Percentiles rank a stretch among this genome's conserved stretches.
Evolutionary conservation across 2,329 filamentous ascomycete genomes (phyloP).

Genomic region (Camillea tinctor): DNA sequence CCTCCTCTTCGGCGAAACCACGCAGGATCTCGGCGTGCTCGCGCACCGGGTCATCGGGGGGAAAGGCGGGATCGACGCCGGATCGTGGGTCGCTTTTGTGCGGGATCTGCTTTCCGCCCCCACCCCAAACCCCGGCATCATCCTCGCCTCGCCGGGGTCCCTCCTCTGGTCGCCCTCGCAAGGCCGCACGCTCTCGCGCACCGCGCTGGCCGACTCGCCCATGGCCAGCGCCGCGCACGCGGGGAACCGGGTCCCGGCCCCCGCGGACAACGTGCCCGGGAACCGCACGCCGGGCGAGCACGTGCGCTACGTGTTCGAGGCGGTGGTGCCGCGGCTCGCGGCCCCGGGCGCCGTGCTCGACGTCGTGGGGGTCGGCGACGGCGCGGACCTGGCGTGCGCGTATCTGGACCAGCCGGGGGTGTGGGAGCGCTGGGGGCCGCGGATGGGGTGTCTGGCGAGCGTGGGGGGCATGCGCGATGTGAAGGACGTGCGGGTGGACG

Average conservation of each 20-base stretch:
- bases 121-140: constrained; percentile 52
- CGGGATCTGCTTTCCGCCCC: constrained; percentile 39
- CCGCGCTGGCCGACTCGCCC: constrained; percentile 57
- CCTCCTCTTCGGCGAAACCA: constrained; percentile 70
- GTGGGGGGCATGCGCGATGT: constrained; percentile 46
- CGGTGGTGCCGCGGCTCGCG: constrained; percentile 54
- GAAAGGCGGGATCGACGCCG: constrained; percentile 64
- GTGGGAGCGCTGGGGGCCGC: constrained; percentile 45
- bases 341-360: constrained; percentile 57
- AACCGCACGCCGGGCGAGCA: constrained; percentile 62
- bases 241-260: constrained; percentile 48
- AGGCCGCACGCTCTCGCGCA: constrained; percentile 57
- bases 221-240: constrained; percentile 62
- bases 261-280: constrained; percentile 60
- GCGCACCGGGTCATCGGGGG: constrained; percentile 67
- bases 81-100: constrained; percentile 68
- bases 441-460: constrained; percentile 48
- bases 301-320: constrained; percentile 63
- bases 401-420: constrained; percentile 58
- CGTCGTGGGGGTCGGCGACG: constrained; percentile 69
- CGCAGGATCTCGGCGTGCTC: constrained; percentile 72
- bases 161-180: constrained; percentile 71
- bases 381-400: constrained; percentile 54
- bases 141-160: constrained; percentile 78
- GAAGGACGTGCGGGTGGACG: constrained; percentile 40